These are phyloP conservation scores for Fragaria nilgerrensis DNA, from an alignment of 306 rosid genomes.

Conservation along the genomic window DNA sequence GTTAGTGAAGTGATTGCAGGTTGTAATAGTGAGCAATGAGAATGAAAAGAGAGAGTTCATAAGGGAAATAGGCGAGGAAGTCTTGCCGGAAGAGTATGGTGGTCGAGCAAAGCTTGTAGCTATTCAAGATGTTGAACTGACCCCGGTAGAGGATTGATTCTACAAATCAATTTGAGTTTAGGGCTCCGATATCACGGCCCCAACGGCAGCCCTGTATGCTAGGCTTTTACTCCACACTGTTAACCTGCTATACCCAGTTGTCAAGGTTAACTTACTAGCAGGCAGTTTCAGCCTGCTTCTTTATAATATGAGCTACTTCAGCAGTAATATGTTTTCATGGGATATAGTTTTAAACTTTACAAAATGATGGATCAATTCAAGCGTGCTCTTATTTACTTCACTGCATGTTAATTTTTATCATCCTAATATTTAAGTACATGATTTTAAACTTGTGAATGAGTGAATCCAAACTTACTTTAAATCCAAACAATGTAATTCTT, in stretches of 20 bases:
- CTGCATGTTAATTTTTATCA: background rate
- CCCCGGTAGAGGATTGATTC: constrained; percentile 41
- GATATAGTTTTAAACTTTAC: background rate
- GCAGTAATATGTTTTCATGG: background rate
- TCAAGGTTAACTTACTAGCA: background rate
- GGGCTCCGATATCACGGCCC: background rate
- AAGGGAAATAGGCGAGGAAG: constrained; percentile 71
- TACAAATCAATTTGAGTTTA: background rate
- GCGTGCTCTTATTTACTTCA: background rate
- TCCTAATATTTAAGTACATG: too few species aligned
- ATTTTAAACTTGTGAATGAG: too few species aligned
- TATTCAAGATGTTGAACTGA: constrained; percentile 56
- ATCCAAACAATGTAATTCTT: too few species aligned
- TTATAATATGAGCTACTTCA: background rate
- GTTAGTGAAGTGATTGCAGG: constrained; percentile 47
- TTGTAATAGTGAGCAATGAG: constrained; percentile 67
- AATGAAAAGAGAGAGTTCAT: constrained; percentile 53
- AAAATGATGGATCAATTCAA: background rate
- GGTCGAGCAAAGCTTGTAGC: constrained; percentile 65
- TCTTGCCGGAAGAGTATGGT: constrained; percentile 77
- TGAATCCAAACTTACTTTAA: too few species aligned
- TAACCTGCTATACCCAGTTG: background rate
- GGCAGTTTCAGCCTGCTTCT: background rate
- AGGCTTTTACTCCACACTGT: background rate
- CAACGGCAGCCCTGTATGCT: background rate